Evolutionary conservation across 2,329 filamentous ascomycete genomes (phyloP), one percentile per base, ranked within the genome.

Genomic region (Leptoxyphium fumago): DNA sequence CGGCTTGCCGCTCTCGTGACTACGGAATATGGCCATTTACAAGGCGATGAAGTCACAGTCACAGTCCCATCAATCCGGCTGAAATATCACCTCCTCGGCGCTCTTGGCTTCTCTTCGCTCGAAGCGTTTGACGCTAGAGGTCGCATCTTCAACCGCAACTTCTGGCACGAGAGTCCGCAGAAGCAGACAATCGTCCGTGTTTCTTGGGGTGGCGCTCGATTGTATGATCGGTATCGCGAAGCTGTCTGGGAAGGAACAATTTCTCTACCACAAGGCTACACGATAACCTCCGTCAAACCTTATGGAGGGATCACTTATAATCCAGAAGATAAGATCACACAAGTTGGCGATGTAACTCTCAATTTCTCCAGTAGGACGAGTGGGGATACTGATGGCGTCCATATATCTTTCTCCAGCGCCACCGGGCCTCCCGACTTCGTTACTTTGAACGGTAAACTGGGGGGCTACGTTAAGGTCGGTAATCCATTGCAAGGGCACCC

Each of bases 171-270:
- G 15, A 18, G 10, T 32, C 13, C 28, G 28, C 14, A 5, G 21
- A 26, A 11, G 30, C 2, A 1, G 32, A 26, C 39, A n/a, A 28
- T 44, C 9, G 7, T 47, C 14, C 32, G 42, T 3, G 34, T 47
- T 28, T 21, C 13, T 10, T 47, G 45, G 39, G 43, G 45, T 11
- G 45, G 42, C 18, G 43, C 32, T 7, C n/a, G 42, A 7, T 40
- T 45, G 13, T 47, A 42, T 13, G 45, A 45, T 29, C 36, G 43
- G 1, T 44, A 47, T 14, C 45, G 42, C 5, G 45, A 47, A 36
- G 45, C 45, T 15, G 43, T 47, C 21, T 26, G 21, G 21, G 21
- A 26, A 4, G 21, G 21, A 4, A 7, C 21, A 7, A 26, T 26
- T 26, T 26, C 21, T 7, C 21, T 26, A 4, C 21, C 21, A 3